Evolutionary conservation across 1,139 yeast species (phyloP), one percentile per base, ranked within the genome.

Genomic region (Suhomyces bolitotheri): DNA sequence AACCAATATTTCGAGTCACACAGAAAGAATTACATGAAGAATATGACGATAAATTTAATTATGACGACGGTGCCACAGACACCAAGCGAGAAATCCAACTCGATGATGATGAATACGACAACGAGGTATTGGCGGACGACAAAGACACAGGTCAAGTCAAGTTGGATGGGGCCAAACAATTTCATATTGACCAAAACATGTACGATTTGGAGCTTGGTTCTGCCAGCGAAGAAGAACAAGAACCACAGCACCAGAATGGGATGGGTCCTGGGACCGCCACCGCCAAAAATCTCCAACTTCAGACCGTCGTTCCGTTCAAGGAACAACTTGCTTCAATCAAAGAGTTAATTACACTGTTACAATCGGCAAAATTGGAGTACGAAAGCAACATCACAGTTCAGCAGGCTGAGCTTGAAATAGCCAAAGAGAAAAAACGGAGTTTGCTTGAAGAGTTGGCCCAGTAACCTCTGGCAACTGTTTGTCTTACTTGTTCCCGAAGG

Each of bases 41-140:
- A 21, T 49, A 49, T 24, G 39, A 38, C 1, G 51, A 49, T 19
- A 40, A 44, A 15, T 41, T 23, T 29, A 47, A 47, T 23, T 47
- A 44, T 23, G 53, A 49, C 19, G 48, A 49, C 22, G 49, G 46
- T 1, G 23, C 35, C 11, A 38, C 26, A 7, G 38, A 34, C 17
- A 15, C 21, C 10, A 14, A 29, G 6, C 4, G 12, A 5, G 27
- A 29, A 7, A 3, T 25, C 15, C 24, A 35, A 16, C 19, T 15
- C 16, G 29, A 23, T 6, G 41, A 26, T 5, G 39, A 40, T 6
- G 25, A 39, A 8, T 35, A 31, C 17, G 21, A 31, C 10, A n/a
- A n/a, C n/a, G 49, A 40, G 16, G 23, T 25, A 14, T 16, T 19
- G 7, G 27, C 23, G 4, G 27, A 29, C 7, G 35, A 31, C 4